Percentiles rank a stretch among this genome's conserved stretches.
Evolutionary conservation across 345 rosid genomes (phyloP).

Genomic region (Excoecaria agallocha): DNA sequence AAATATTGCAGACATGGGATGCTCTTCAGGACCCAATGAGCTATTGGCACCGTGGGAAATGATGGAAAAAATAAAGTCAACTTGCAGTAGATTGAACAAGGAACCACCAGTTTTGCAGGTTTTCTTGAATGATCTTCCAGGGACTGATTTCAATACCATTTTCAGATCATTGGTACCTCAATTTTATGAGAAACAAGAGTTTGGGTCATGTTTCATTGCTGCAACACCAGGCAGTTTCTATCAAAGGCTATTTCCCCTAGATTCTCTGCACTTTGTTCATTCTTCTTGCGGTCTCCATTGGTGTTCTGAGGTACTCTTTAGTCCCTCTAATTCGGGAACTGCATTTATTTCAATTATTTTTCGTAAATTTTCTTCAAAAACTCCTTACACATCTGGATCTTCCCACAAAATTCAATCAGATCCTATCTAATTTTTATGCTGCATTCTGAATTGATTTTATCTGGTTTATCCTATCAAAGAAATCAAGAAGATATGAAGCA

Average conservation of each 20-base stretch:
- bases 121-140: constrained; percentile 49
- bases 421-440: too few species aligned
- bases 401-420: too few species aligned
- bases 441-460: too few species aligned
- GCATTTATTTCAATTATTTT: too few species aligned
- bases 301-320: constrained; percentile 35
- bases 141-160: constrained; percentile 45
- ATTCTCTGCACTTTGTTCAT: constrained; percentile 6
- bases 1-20: constrained; percentile 39
- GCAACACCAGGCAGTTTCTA: constrained; percentile 9
- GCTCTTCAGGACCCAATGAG: constrained; percentile 50
- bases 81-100: constrained; percentile 8
- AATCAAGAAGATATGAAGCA: too few species aligned
- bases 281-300: constrained; percentile 9
- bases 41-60: constrained; percentile 20
- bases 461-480: too few species aligned
- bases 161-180: constrained; percentile 18
- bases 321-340: too few species aligned
- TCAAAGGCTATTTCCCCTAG: not conserved
- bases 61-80: constrained; percentile 14
- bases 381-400: too few species aligned
- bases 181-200: not conserved
- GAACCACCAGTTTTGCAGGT: constrained; percentile 34
- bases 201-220: not conserved
- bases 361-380: too few species aligned